phyloP scores from a whole-genome alignment of 805 yeast species.

The Sugiyamaella mastotermitis region DNA sequence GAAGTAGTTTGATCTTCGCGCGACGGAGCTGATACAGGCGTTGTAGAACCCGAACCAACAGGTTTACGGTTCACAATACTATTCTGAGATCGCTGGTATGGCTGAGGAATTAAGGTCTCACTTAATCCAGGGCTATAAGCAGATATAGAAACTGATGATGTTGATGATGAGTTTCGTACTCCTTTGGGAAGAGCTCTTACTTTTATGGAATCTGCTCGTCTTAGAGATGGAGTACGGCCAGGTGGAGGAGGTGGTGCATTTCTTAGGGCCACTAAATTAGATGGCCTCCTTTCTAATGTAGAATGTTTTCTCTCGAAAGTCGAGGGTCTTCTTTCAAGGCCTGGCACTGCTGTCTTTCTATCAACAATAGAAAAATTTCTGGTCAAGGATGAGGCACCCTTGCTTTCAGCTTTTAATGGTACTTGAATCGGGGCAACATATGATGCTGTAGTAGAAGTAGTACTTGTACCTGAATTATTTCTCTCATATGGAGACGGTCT shows the following conservation, averaged over 20 bases:
- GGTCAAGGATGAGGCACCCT: slow-evolving; percentile 13
- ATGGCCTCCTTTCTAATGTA: slow-evolving; percentile 29
- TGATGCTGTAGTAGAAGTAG: too few relatives aligned
- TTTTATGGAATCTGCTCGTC: too few relatives aligned
- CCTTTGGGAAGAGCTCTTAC: slow-evolving; percentile 9
- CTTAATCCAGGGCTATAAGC: slow-evolving; percentile 24
- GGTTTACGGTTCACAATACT: slow-evolving; percentile 10
- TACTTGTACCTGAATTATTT: slow-evolving; percentile 26
- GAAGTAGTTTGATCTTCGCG: slow-evolving; percentile 3
- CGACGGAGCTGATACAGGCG: too few relatives aligned
- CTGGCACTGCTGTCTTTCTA: background rate
- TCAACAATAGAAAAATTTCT: background rate
- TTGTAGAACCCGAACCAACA: background rate
- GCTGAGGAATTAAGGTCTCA: slow-evolving; percentile 24
- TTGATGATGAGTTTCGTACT: slow-evolving; percentile 8
- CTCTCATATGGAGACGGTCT: slow-evolving; percentile 63
- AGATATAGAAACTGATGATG: slow-evolving; percentile 13
- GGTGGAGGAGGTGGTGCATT: slow-evolving; percentile 40
- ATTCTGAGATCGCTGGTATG: slow-evolving; percentile 18
- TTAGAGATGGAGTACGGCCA: slow-evolving; percentile 17
- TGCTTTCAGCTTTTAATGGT: slow-evolving; percentile 34
- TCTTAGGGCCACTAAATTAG: slow-evolving; percentile 60
- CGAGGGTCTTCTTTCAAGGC: background rate
- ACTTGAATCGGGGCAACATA: slow-evolving; percentile 61
- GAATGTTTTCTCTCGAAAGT: slow-evolving; percentile 2